Evolutionary conservation across 2,329 filamentous ascomycete genomes (phyloP).

Genomic region (Penicillium rolfsii): DNA sequence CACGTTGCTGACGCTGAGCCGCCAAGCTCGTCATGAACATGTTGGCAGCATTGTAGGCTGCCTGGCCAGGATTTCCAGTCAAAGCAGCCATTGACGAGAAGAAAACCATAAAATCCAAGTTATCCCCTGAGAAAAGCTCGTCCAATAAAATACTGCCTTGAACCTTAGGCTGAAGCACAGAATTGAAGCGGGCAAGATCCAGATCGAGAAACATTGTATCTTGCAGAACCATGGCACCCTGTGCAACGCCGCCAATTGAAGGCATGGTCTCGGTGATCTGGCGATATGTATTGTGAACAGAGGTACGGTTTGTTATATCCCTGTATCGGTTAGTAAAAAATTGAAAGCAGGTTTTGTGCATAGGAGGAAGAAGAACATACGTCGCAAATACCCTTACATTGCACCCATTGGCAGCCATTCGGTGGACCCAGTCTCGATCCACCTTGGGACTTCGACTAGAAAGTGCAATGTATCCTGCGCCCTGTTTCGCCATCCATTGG

Average conservation of each 20-base stretch:
- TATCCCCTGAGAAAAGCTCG: slow-evolving; percentile 28
- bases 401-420: slow-evolving; percentile 24
- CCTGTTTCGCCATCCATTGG: slow-evolving; percentile 36
- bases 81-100: slow-evolving; percentile 46
- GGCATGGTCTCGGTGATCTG: slow-evolving; percentile 39
- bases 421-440: slow-evolving; percentile 26
- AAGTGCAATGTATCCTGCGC: slow-evolving; percentile 33
- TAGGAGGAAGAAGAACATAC: slow-evolving; percentile 14
- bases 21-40: slow-evolving; percentile 42
- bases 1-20: slow-evolving; percentile 21
- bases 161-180: slow-evolving; percentile 43
- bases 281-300: slow-evolving; percentile 27
- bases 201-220: slow-evolving; percentile 38
- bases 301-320: slow-evolving; percentile 28
- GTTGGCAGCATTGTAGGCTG: slow-evolving; percentile 46
- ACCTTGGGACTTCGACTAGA: slow-evolving; percentile 37
- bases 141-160: slow-evolving; percentile 27
- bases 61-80: slow-evolving; percentile 39
- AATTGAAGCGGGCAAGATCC: slow-evolving; percentile 27
- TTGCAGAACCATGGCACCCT: slow-evolving; percentile 39
- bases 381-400: slow-evolving; percentile 25
- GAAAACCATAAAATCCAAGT: slow-evolving; percentile 51
- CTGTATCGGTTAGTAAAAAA: slow-evolving; percentile 10
- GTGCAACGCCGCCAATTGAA: slow-evolving; percentile 42
- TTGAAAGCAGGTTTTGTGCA: rapidly evolving